Conservation (phyloP, 148 eudicot species). For the Vaccinium myrtillus region DNA sequence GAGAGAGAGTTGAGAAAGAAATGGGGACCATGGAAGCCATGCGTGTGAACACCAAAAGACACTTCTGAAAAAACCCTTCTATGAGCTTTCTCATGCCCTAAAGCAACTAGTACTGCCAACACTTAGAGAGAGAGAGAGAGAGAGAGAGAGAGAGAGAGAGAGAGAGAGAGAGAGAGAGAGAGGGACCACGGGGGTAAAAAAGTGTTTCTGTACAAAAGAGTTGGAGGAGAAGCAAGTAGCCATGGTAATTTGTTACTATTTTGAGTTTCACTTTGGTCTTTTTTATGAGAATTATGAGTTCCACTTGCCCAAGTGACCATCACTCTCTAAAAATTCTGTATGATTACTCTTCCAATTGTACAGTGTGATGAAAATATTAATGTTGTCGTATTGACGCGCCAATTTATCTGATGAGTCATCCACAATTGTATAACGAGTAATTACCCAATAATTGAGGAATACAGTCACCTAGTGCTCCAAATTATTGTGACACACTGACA, state of each 20-base stretch:
- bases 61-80: conserved; percentile 12
- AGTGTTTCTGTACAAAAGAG: background rate
- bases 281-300: background rate
- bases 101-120: background rate
- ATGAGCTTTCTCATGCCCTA: conserved; percentile 21
- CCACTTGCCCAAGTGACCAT: background rate
- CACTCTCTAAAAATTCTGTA: background rate
- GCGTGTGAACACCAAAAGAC: conserved; percentile 42
- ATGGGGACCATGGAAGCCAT: conserved; percentile 32
- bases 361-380: background rate
- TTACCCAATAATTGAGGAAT: too few relatives aligned
- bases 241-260: background rate
- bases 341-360: background rate
- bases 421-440: too few relatives aligned
- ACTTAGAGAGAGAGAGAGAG: background rate
- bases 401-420: too few relatives aligned
- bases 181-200: background rate
- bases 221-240: background rate
- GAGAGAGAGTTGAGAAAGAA: background rate
- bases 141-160: background rate
- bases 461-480: too few relatives aligned
- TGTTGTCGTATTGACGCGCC: too few relatives aligned
- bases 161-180: conserved; percentile 1
- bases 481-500: too few relatives aligned
- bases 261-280: background rate